phyloP scores from a whole-genome alignment of 2,329 filamentous ascomycete species.

The Penicillium freii region DNA sequence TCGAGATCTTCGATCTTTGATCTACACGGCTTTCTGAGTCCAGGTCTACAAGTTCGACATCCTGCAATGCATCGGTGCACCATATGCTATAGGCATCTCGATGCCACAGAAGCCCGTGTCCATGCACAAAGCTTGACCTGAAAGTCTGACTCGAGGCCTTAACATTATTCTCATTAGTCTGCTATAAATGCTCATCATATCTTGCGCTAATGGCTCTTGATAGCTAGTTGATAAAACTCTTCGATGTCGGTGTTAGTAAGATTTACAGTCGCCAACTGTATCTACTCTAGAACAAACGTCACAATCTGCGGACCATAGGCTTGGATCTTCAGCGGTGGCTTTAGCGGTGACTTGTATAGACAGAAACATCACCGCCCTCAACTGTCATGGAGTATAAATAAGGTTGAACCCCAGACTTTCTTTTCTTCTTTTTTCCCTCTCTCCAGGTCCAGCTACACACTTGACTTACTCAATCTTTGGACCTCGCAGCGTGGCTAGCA shows the following conservation, averaged over 20 bases:
- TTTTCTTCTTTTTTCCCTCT: not conserved
- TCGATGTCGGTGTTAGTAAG: not conserved
- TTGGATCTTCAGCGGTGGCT: not conserved
- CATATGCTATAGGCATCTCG: not conserved
- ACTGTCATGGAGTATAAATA: not conserved
- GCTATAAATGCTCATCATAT: not conserved
- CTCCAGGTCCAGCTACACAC: not conserved
- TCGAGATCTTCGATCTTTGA: not conserved
- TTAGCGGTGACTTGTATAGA: not conserved
- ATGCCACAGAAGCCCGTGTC: not conserved
- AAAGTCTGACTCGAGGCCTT: not conserved
- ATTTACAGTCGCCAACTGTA: not conserved
- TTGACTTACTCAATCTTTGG: not conserved
- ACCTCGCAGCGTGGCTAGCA: not conserved
- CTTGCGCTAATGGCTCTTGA: not conserved
- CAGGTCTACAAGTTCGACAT: not conserved
- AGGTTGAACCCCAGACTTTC: not conserved
- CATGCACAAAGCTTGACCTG: not conserved
- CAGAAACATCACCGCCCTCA: not conserved
- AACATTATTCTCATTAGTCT: not conserved
- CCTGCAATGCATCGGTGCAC: not conserved
- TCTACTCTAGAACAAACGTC: not conserved
- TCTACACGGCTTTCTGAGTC: not conserved
- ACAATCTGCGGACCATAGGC: not conserved
- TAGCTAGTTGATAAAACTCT: not conserved